phyloP scores from a whole-genome alignment of 1,139 yeast species.

The Magnusiomyces clavatus region DNA sequence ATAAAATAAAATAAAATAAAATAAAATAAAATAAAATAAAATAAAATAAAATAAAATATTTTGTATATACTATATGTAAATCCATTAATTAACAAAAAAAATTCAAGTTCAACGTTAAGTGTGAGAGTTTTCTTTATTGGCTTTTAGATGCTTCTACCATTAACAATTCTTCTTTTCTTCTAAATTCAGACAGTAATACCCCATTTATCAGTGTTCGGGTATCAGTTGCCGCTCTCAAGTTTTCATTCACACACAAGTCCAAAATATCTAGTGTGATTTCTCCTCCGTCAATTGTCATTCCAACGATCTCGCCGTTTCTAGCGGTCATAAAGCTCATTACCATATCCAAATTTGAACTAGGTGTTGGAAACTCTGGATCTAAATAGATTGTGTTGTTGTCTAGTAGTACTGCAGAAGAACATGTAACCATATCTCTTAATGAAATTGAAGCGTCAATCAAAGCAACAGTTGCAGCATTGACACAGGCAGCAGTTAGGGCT shows the following conservation, averaged over 20 bases:
- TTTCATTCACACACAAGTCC: neutral
- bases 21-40: too few relatives aligned
- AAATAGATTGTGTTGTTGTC: constrained; percentile 2
- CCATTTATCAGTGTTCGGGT: neutral
- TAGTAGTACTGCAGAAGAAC: constrained; percentile 42
- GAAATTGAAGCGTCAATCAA: constrained; percentile 80
- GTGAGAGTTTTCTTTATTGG: too few relatives aligned
- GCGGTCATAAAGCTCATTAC: constrained; percentile 43
- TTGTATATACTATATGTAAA: too few relatives aligned
- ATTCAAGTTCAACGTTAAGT: too few relatives aligned
- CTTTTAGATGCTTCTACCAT: too few relatives aligned
- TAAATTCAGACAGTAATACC: neutral
- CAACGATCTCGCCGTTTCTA: constrained; percentile 46
- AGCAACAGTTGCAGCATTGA: constrained; percentile 63
- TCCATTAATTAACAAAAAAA: too few relatives aligned
- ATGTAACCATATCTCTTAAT: constrained; percentile 65
- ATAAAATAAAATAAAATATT: too few relatives aligned
- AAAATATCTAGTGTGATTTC: neutral
- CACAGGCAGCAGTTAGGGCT: constrained; percentile 33
- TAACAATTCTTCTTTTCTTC: neutral
- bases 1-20: too few relatives aligned
- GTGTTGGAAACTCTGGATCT: constrained; percentile 19
- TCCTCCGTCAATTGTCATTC: constrained; percentile 40
- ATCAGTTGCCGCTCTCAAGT: neutral
- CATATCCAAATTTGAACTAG: constrained; percentile 37